Conservation (phyloP, 225 moss, liverwort and hornwort species). For the Lunularia cruciata region DNA sequence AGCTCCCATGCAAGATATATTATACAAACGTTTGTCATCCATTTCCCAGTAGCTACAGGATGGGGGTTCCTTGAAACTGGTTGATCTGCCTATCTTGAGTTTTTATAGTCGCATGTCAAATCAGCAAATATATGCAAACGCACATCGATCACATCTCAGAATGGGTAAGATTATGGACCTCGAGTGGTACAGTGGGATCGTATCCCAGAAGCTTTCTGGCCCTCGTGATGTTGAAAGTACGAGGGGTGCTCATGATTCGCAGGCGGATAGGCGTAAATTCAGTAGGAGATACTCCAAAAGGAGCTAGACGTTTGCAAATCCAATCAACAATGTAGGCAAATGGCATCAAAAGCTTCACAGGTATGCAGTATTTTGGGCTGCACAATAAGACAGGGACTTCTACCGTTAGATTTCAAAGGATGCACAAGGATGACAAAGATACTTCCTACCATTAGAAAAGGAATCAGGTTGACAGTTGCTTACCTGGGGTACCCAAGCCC, state of each 20-base stretch:
- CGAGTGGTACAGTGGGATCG: slow-evolving; percentile 63
- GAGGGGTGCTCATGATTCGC: slow-evolving; percentile 66
- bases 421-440: not conserved
- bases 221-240: slow-evolving; percentile 71
- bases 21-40: too few relatives aligned
- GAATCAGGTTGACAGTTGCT: not conserved
- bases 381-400: slow-evolving; percentile 8
- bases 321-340: slow-evolving; percentile 66
- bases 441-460: not conserved
- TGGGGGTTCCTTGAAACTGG: too few relatives aligned
- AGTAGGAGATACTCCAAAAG: slow-evolving; percentile 64
- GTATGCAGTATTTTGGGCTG: slow-evolving; percentile 46
- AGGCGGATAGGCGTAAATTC: slow-evolving; percentile 81
- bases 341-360: slow-evolving; percentile 50
- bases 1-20: too few relatives aligned
- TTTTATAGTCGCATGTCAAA: too few relatives aligned
- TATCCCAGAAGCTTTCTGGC: slow-evolving; percentile 73
- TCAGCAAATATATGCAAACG: too few relatives aligned
- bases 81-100: too few relatives aligned
- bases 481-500: slow-evolving; percentile 73
- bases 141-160: too few relatives aligned
- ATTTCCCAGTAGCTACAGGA: too few relatives aligned
- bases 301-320: slow-evolving; percentile 53
- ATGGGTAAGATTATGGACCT: too few relatives aligned
- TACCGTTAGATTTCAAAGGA: not conserved